Percentiles rank a stretch among this genome's conserved stretches.
Conservation (phyloP, 106 monocot genomes). For the Acorus calamus region DNA sequence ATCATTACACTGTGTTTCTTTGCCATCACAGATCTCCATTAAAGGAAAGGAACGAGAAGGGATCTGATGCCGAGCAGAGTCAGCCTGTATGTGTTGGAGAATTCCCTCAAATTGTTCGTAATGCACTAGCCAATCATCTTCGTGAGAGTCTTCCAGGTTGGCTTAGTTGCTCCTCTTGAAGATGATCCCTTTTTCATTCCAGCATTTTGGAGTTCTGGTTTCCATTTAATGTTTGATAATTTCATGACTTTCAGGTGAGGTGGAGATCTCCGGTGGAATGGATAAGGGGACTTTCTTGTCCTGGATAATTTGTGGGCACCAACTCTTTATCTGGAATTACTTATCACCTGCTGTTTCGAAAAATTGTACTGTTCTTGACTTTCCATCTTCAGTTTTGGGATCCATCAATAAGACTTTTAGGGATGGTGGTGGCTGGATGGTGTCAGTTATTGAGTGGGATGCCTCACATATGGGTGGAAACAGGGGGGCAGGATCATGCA, state of each 20-base stretch:
- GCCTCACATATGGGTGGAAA: no score
- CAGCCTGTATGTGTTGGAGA: slow-evolving; percentile 69
- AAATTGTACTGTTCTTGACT: slow-evolving; percentile 51
- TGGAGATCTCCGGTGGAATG: slow-evolving; percentile 56
- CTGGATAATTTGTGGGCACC: slow-evolving; percentile 74
- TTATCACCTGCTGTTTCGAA: slow-evolving; percentile 40
- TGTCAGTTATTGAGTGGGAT: slow-evolving; percentile 51
- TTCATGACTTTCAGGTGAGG: slow-evolving; percentile 21
- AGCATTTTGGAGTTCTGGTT: background rate
- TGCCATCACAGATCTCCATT: slow-evolving; percentile 36
- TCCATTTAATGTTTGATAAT: background rate
- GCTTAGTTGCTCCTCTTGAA: background rate
- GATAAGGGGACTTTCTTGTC: slow-evolving; percentile 61
- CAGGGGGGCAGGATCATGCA: slow-evolving; percentile 11
- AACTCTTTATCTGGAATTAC: slow-evolving; percentile 80
- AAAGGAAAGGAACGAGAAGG: slow-evolving; percentile 26
- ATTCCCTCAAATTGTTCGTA: slow-evolving; percentile 67
- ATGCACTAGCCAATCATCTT: slow-evolving; percentile 47
- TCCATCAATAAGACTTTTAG: slow-evolving; percentile 5
- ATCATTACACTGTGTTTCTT: background rate
- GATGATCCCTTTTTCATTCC: background rate
- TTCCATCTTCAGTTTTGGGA: slow-evolving; percentile 43
- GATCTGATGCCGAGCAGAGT: slow-evolving; percentile 37
- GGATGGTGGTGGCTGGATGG: slow-evolving; percentile 38
- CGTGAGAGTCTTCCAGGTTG: slow-evolving; percentile 38